phyloP scores from a whole-genome alignment of 1,139 yeast species.

The Blastobotrys illinoisensis region DNA sequence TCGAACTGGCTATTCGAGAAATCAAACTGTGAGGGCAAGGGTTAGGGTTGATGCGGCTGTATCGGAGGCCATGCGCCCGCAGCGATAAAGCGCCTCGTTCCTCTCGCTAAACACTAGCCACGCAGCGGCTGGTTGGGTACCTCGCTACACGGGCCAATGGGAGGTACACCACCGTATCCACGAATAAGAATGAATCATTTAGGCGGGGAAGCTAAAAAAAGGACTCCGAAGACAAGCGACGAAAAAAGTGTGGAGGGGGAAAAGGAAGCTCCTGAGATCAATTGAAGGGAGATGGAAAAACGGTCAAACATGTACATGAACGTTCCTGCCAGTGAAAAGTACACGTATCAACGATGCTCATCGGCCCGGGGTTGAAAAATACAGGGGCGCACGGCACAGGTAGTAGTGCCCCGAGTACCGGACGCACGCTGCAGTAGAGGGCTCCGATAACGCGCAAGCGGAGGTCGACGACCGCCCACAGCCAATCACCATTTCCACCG shows the following conservation, averaged over 20 bases:
- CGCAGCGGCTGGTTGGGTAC: background rate
- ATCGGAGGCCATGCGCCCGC: background rate
- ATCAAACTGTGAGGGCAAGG: no score
- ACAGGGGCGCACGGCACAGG: background rate
- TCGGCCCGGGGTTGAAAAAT: background rate
- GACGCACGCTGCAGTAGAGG: background rate
- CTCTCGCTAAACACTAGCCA: background rate
- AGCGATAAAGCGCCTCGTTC: background rate
- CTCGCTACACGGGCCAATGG: background rate
- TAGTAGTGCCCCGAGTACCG: background rate
- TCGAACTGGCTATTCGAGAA: no score
- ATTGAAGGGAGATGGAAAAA: background rate
- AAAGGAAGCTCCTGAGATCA: background rate
- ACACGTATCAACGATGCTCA: background rate
- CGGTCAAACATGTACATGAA: background rate
- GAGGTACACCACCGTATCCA: background rate
- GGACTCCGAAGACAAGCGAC: background rate
- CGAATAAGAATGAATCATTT: background rate
- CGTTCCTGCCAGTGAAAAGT: background rate
- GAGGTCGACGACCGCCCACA: background rate
- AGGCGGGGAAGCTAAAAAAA: background rate
- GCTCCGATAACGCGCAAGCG: background rate
- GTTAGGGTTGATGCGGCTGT: slow-evolving; percentile 1
- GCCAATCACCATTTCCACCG: background rate
- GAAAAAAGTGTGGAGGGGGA: background rate